Base-by-base conservation (phyloP, 2,329 filamentous ascomycete genomes). In the Daldinia sp. region DNA sequence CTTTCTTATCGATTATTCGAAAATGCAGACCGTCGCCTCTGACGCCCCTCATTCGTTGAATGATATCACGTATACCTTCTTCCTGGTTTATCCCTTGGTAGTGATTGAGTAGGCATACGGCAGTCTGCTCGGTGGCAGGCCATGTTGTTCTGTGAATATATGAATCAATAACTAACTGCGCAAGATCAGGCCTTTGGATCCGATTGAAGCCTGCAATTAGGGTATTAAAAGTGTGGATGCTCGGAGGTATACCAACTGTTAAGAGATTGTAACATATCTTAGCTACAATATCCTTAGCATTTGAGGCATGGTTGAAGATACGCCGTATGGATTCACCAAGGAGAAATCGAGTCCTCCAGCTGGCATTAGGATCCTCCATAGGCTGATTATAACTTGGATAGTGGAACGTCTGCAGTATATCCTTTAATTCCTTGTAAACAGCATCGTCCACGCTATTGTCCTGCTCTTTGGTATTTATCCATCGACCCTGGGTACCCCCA, bases 161-260 rank as follows among this genome's bases (percentile, higher is more conserved):
- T 0, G 81, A 82, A 50, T 84, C 75, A 17, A 86, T 78, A 29
- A 89, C 79, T n/a, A 79, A 70, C 34, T 86, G 79, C 3, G 84
- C 81, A 15, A 89, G 76, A 34, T 78, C 76, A 57, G 82, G 78
- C 53, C 82, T 77, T 25, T 81, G 78, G 4, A 82, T 73, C 29
- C 80, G 79, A 53, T 84, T 81, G 51, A 94, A 87, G n/a, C 85
- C 85, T n/a, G 85, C 74, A 2, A 94, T 83, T 23, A 95, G 81
- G 10, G 83, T 82, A 71, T 93, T 93, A 78, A 88, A 92, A 3
- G 88, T 92, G 66, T 87, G 81, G 32, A 91, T 83, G 64, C 86
- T 86, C 0, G 91, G 90, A 0, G 87, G 84, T 15, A 85, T 79
- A 1, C 82, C 74, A 2, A 86, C 87, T 3, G 86, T 78, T 13